Evolutionary conservation across 2,329 filamentous ascomycete genomes (phyloP).

Genomic region (Conoideocrella luteorostrata): DNA sequence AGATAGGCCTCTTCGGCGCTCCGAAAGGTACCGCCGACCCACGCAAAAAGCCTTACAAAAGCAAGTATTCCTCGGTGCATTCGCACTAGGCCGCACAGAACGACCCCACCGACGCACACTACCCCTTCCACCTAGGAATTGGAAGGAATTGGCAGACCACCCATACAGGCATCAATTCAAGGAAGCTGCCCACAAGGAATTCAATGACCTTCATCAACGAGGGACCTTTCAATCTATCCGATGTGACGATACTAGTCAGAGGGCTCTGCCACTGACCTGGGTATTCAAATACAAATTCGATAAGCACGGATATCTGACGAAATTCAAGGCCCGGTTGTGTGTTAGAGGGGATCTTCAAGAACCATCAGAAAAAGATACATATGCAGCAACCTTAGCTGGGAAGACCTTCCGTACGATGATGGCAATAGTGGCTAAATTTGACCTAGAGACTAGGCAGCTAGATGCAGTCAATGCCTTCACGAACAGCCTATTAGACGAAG

Average conservation of each 20-base stretch:
- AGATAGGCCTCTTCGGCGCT: too few species aligned
- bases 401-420: slow-evolving; percentile 6
- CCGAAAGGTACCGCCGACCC: too few species aligned
- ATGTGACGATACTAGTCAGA: too few species aligned
- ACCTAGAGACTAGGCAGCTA: slow-evolving; percentile 6
- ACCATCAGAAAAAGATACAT: slow-evolving; percentile 6
- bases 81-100: background rate
- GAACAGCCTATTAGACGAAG: slow-evolving; percentile 4
- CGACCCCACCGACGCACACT: slow-evolving; percentile 1
- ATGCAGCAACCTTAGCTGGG: slow-evolving; percentile 5
- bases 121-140: slow-evolving; percentile 5
- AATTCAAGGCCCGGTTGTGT: slow-evolving; percentile 3
- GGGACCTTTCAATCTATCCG: slow-evolving; percentile 2
- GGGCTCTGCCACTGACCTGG: too few species aligned
- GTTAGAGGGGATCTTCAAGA: slow-evolving; percentile 7
- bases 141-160: slow-evolving; percentile 4
- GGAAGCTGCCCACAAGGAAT: too few species aligned
- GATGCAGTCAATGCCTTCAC: slow-evolving; percentile 10
- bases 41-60: too few species aligned
- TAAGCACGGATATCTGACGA: too few species aligned
- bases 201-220: background rate
- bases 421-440: too few species aligned
- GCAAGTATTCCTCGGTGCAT: too few species aligned
- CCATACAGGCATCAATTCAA: slow-evolving; percentile 6
- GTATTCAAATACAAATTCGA: too few species aligned